Evolutionary conservation across 2,329 filamentous ascomycete species (phyloP).

Genomic region (Cercospora sp.): DNA sequence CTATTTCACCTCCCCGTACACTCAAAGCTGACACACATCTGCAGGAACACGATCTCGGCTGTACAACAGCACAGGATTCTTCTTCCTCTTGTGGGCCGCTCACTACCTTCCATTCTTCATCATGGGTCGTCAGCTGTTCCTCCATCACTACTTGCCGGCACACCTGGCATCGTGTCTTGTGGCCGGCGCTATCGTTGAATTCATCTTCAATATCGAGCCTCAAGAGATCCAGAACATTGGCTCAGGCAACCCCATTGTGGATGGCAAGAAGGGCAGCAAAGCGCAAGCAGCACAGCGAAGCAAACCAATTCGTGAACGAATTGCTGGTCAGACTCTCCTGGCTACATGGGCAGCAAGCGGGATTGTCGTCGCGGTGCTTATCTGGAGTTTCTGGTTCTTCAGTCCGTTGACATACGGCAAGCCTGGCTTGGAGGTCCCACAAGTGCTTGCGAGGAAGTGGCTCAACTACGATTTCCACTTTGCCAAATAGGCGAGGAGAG

Average conservation of each 20-base stretch:
- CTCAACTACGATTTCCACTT: conserved; percentile 97
- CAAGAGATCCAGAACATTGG: conserved; percentile 57
- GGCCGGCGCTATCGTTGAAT: conserved; percentile 87
- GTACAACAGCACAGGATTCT: conserved; percentile 98
- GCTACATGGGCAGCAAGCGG: conserved; percentile 75
- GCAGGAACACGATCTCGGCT: conserved; percentile 84
- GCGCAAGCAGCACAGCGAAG: conserved; percentile 52
- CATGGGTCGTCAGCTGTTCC: conserved; percentile 96
- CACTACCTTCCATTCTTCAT: conserved; percentile 98
- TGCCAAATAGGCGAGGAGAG: conserved; percentile 66
- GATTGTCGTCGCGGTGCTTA: conserved; percentile 66
- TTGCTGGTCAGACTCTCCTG: conserved; percentile 74
- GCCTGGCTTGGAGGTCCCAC: conserved; percentile 76
- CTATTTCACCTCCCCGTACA: not conserved
- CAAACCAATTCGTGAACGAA: conserved; percentile 76
- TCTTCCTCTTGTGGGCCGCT: conserved; percentile 96
- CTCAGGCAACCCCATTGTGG: conserved; percentile 41
- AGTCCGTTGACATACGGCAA: conserved; percentile 93
- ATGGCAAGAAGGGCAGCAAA: conserved; percentile 39
- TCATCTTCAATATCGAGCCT: conserved; percentile 90
- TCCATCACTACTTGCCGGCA: conserved; percentile 95
- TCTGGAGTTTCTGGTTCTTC: conserved; percentile 89
- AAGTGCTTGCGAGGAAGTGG: conserved; percentile 87
- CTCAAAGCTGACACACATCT: conserved; percentile 6
- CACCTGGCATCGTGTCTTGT: conserved; percentile 90